Percentiles rank a stretch among this genome's conserved stretches.
These are phyloP conservation scores for Bacterosira constricta DNA, from an alignment of 108 stramenopile genomes.

Conservation along the genomic window DNA sequence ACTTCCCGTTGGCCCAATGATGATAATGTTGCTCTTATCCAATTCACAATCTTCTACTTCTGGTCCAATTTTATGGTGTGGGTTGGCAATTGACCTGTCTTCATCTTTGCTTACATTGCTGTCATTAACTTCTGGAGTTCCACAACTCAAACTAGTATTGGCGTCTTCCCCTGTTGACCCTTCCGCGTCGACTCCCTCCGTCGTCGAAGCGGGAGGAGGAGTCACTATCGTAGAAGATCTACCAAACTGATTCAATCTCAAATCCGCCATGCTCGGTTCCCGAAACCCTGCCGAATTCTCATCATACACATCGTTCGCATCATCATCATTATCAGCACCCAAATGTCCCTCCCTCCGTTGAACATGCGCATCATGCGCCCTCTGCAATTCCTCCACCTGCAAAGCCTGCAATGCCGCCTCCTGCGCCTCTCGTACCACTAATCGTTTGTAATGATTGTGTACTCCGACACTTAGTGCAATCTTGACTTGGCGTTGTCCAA, in stretches of 20 bases:
- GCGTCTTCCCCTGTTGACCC: too few species aligned
- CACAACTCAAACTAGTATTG: too few species aligned
- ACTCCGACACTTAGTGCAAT: constrained; percentile 92
- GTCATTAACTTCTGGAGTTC: constrained; percentile 27
- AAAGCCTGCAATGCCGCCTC: constrained; percentile 41
- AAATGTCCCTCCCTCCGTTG: constrained; percentile 34
- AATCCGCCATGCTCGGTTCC: constrained; percentile 53
- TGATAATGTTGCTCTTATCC: constrained; percentile 96
- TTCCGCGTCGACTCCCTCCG: not conserved
- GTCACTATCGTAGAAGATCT: constrained; percentile 23
- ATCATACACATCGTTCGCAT: constrained; percentile 16
- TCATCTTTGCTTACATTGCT: not conserved
- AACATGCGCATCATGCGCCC: not conserved
- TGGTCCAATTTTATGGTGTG: constrained; percentile 56
- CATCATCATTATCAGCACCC: constrained; percentile 14
- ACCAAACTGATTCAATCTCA: constrained; percentile 80
- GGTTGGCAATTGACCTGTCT: constrained; percentile 51
- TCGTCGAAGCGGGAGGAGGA: not conserved
- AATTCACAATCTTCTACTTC: constrained; percentile 86
- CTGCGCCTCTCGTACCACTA: constrained; percentile 72
- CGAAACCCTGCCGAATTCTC: constrained; percentile 39
- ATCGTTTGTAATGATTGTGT: constrained; percentile 97
- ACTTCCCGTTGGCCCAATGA: constrained; percentile 91
- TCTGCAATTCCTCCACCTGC: constrained; percentile 34
- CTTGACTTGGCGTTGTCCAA: constrained; percentile 95